A percentile compares a stretch with the other conserved stretches of the same genome.
phyloP scores from a whole-genome alignment of 305 asterid genomes.

The Fraxinus paxiana region DNA sequence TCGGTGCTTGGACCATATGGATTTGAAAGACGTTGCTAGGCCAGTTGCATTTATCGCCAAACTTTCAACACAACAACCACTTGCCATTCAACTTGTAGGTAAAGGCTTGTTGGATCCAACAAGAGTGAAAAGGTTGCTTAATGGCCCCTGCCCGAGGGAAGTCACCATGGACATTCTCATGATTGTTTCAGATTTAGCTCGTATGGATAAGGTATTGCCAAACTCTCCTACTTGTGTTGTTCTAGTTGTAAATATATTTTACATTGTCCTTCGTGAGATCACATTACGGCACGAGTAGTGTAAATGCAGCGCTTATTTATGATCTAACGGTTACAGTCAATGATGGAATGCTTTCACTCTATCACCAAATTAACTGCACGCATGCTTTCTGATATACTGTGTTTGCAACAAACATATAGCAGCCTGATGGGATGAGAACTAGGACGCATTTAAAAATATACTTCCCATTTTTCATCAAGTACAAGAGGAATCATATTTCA shows the following conservation, averaged over 20 bases:
- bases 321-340: background rate
- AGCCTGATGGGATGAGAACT: background rate
- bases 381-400: background rate
- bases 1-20: conserved; percentile 77
- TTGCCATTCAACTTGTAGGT: conserved; percentile 79
- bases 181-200: conserved; percentile 96
- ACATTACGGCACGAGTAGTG: background rate
- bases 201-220: conserved; percentile 88
- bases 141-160: conserved; percentile 70
- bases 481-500: background rate
- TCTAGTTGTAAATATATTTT: background rate
- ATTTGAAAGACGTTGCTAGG: conserved; percentile 64
- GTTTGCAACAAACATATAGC: background rate
- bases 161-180: conserved; percentile 82
- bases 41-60: conserved; percentile 92
- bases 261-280: background rate
- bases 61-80: conserved; percentile 70
- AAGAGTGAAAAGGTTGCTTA: conserved; percentile 66
- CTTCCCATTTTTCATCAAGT: background rate
- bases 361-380: background rate
- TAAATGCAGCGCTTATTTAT: conserved; percentile 7
- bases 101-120: conserved; percentile 79
- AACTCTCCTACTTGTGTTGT: conserved; percentile 17
- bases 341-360: background rate
- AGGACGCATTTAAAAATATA: background rate